These are phyloP conservation scores for Amoebophrya sp. DNA, from an alignment of 169 alveolate species.

Conservation along the genomic window DNA sequence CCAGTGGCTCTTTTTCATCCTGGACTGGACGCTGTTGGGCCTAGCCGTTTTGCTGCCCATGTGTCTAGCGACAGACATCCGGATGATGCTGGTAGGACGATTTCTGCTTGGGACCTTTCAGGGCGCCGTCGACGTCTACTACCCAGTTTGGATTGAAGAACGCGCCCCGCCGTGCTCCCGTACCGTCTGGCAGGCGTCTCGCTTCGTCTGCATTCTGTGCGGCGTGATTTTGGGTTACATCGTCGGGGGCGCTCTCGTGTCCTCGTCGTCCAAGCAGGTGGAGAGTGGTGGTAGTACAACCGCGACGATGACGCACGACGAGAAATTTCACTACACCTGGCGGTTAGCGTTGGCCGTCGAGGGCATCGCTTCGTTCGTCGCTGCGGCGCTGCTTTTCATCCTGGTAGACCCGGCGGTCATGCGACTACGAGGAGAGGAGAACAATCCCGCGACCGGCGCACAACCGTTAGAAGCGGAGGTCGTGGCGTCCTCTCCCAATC, in stretches of 20 bases:
- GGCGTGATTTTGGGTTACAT: neutral
- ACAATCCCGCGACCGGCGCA: too few species aligned
- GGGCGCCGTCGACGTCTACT: neutral
- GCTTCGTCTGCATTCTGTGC: neutral
- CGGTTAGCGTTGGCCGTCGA: neutral
- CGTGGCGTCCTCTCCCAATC: too few species aligned
- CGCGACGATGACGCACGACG: too few species aligned
- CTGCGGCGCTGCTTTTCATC: neutral
- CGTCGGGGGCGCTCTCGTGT: too few species aligned
- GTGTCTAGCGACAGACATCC: neutral
- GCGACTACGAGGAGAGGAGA: neutral
- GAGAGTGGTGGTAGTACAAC: too few species aligned
- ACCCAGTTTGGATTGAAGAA: neutral
- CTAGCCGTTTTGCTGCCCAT: neutral
- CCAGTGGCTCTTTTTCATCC: neutral
- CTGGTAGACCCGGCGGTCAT: neutral
- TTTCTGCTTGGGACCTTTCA: neutral
- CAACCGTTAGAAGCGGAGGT: too few species aligned
- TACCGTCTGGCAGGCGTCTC: neutral
- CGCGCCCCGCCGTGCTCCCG: neutral
- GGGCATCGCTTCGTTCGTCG: neutral
- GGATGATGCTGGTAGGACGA: neutral
- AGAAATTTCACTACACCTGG: too few species aligned
- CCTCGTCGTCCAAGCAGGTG: too few species aligned
- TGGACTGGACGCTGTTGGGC: neutral